These are phyloP conservation scores for Oryza glumipatula DNA, from an alignment of 176 grass and related monocot genomes.

Conservation along the genomic window DNA sequence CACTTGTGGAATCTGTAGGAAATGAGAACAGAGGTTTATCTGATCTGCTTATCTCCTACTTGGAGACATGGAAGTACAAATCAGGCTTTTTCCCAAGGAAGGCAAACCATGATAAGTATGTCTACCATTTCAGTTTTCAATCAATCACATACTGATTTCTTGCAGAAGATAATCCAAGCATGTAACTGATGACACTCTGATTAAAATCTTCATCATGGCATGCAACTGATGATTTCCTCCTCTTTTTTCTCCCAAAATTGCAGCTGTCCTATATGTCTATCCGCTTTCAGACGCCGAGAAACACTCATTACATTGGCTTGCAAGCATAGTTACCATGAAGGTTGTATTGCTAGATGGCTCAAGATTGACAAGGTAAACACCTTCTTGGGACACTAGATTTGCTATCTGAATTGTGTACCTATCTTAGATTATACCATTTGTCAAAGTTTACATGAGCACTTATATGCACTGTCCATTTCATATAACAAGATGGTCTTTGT, in stretches of 20 bases:
- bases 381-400: neutral
- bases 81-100: constrained; percentile 73
- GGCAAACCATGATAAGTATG: constrained; percentile 62
- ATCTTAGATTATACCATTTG: neutral
- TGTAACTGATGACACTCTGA: neutral
- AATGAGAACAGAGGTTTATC: constrained; percentile 72
- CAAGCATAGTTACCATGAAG: constrained; percentile 69
- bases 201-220: neutral
- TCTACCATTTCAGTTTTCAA: constrained; percentile 26
- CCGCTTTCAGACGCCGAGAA: constrained; percentile 55
- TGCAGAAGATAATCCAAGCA: neutral
- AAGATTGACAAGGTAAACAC: constrained; percentile 76
- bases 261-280: constrained; percentile 81
- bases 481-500: neutral
- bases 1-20: constrained; percentile 68
- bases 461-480: neutral
- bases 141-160: neutral
- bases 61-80: constrained; percentile 62
- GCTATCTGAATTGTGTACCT: neutral
- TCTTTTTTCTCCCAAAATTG: constrained; percentile 28
- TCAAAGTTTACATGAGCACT: neutral
- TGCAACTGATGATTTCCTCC: neutral
- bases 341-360: constrained; percentile 69
- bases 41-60: constrained; percentile 66
- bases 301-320: constrained; percentile 79